Evolutionary conservation across 345 rosid species (phyloP), one percentile per base, ranked within the genome.

Genomic region (Populus alba): DNA sequence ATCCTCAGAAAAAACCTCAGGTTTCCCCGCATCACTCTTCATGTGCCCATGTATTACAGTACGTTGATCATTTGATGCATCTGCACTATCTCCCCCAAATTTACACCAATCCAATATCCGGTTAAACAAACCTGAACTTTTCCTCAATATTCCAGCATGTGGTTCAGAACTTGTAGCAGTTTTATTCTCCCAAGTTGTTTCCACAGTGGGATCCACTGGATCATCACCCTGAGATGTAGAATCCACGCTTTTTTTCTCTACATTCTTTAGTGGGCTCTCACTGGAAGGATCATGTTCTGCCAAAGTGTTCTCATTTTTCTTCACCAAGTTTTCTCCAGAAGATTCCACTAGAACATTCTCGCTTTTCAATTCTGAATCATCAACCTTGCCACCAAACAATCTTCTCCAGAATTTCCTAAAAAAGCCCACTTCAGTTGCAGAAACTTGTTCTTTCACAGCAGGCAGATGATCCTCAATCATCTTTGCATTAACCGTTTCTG

Each of bases 361-460:
- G 79, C 72, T 33, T 77, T 81, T 78, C 55, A 53, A 76, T 37
- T 76, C 76, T 70, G 83, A 75, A 78, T 25, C 38, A 11, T 53
- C 77, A 71, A 79, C 73, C 22, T 53, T 68, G 33, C 81, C 68
- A 10, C 88, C 91, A 83, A 78, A 91, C 90, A 89, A 91, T 73
- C 72, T 75, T 75, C 43, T 82, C 90, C 89, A 78, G 27, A 87
- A 49, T 80, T 78, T 89, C 71, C 81, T 86, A 62, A 88, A 63
- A 78, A 89, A 49, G 6, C 67, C 84, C 65, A 79, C 80, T 69
- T 84, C 83, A 79, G 85, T 70, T 31, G 66, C 23, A 70, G 94
- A 81, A 73, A 66, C 85, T 71, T 75, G 74, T 74, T 79, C 78
- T 76, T 38, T 63, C n/a, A 70, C 39, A 12, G 51, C 23, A 69